Base-by-base conservation (phyloP, 331 rosid species). In the Malus hybrid region DNA sequence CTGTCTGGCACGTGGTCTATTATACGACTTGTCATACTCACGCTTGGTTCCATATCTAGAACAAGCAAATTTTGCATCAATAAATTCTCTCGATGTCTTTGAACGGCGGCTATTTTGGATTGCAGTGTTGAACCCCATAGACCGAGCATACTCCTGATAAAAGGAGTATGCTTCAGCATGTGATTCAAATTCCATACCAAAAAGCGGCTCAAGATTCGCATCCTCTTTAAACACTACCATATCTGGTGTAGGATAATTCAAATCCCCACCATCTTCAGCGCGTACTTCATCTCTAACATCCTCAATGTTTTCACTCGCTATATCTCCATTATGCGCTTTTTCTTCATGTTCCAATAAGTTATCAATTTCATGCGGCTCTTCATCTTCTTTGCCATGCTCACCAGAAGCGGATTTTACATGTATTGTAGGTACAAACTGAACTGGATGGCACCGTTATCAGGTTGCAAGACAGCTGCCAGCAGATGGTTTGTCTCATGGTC, bases 111-210 rank as follows among this genome's bases (percentile, higher is more conserved):
- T n/a, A n/a, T n/a, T n/a, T n/a, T n/a, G n/a, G n/a, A n/a, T n/a
- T n/a, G n/a, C n/a, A n/a, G n/a, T n/a, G n/a, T n/a, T n/a, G n/a
- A n/a, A n/a, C n/a, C n/a, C n/a, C n/a, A n/a, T n/a, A n/a, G n/a
- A n/a, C n/a, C n/a, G n/a, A n/a, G n/a, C n/a, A n/a, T n/a, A n/a
- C n/a, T n/a, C n/a, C n/a, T n/a, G n/a, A n/a, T n/a, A n/a, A n/a
- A n/a, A n/a, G n/a, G n/a, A n/a, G n/a, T n/a, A n/a, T n/a, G n/a
- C n/a, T n/a, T n/a, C n/a, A n/a, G n/a, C n/a, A 5, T 94, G 97
- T 62, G 99, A 91, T 76, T 88, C 97, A 80, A 94, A 94, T 86
- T 94, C 99, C 97, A 94, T 94, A 69, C 99, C 99, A 85, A 90
- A 88, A 80, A 88, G 96, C 13, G 99, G 99, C 86, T 94, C 99